Evolutionary conservation across 768 basidiomycete genomes (phyloP), one percentile per base, ranked within the genome.

Genomic region (Polyporus arcularius): DNA sequence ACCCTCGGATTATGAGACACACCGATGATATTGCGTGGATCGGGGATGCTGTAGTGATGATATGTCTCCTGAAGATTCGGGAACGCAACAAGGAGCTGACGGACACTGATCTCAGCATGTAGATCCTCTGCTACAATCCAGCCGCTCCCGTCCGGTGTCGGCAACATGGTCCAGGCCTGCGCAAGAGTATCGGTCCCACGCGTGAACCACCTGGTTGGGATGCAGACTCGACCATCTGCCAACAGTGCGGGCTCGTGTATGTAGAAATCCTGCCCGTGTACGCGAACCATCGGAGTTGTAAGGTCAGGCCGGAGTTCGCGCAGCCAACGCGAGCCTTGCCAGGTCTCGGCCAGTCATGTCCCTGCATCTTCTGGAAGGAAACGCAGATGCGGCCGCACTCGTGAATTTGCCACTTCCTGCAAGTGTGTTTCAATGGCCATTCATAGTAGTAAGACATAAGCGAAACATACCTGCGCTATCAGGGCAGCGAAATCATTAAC

Each of bases 371-470:
- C 52, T 7, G 62, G 57, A 12, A 15, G 40, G 28, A 63, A 63
- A 3, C 35, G 52, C 5, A 63, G 49, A 16, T 53, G 45, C 1
- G 43, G 51, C 2, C 62, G 57, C 2, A 63, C 57, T 2, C 31
- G 39, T 2, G 62, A 57, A 47, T 63, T 63, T 12, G 57, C 42
- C 43, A 63, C 42, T 32, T 63, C 62, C 57, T 63, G 42, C 32
- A 35, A 4, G 5, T 35, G 5, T 35, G 5, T 35, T 35, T 35
- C 32, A 35, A 35, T 10, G 10, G 10, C 32, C n/a, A n/a, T n/a
- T n/a, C n/a, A 35, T 4, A 4, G 32, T 4, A 4, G 4, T 10
- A 10, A 35, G 5, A 10, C 10, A 30, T 21, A 15, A 18, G 4
- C 4, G 40, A 14, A 10, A 21, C 4, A 50, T 18, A 61, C 60